Evolutionary conservation across 1,139 yeast genomes (phyloP).

Genomic region (Hansenula sp.): DNA sequence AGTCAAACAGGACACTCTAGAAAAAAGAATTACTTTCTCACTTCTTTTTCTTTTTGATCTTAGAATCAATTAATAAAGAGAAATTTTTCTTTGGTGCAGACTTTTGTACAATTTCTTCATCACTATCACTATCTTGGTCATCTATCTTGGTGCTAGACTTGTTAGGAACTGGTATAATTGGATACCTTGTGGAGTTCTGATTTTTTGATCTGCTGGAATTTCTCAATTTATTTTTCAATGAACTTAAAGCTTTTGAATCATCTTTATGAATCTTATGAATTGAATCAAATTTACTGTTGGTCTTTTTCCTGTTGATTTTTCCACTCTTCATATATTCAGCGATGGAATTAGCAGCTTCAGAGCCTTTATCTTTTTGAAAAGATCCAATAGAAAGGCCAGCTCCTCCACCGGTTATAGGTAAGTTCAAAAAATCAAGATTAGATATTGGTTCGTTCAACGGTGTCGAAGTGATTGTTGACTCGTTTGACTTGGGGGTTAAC

Average conservation of each 20-base stretch:
- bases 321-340: conserved; percentile 23
- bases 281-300: conserved; percentile 10
- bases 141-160: neutral
- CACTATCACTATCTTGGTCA: conserved; percentile 16
- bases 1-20: too few species aligned
- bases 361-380: neutral
- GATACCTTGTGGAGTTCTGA: conserved; percentile 1
- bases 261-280: conserved; percentile 7
- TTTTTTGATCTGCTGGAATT: conserved; percentile 6
- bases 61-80: conserved; percentile 18
- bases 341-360: conserved; percentile 14
- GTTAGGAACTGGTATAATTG: conserved; percentile 1
- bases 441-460: conserved; percentile 6
- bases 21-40: too few species aligned
- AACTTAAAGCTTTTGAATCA: conserved; percentile 19
- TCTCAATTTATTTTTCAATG: conserved; percentile 21
- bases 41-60: conserved; percentile 12
- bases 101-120: conserved; percentile 13
- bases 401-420: conserved; percentile 43
- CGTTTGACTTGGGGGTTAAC: conserved; percentile 26
- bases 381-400: conserved; percentile 27
- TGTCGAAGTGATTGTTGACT: neutral
- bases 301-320: conserved; percentile 14
- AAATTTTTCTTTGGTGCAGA: conserved; percentile 19
- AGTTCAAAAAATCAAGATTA: conserved; percentile 28